These are phyloP conservation scores for Colletotrichum sp. DNA, from an alignment of 2,329 filamentous ascomycete genomes.

Conservation along the genomic window DNA sequence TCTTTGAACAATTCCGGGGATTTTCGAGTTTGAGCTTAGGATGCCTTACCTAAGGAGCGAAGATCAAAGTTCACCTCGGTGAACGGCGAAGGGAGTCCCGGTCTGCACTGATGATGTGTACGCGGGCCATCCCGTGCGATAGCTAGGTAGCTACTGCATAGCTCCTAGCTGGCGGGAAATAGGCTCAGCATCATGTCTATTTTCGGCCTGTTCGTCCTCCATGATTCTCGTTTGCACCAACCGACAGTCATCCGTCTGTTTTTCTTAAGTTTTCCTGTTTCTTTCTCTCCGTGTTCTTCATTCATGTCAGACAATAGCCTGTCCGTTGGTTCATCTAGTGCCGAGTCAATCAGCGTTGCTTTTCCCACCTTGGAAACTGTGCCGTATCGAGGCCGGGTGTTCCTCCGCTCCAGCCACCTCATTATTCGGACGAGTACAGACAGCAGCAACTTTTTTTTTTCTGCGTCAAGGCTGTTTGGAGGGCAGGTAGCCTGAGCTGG, in stretches of 20 bases:
- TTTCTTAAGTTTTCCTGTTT: neutral
- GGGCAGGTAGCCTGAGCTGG: neutral
- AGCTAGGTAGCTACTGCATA: neutral
- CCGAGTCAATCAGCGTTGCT: neutral
- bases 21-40: neutral
- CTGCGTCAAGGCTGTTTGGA: neutral
- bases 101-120: neutral
- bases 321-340: neutral
- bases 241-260: neutral
- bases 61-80: neutral
- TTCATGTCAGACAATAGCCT: neutral
- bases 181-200: neutral
- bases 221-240: neutral
- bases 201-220: neutral
- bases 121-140: conserved; percentile 5
- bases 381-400: neutral
- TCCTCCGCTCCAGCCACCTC: conserved; percentile 8
- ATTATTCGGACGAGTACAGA: conserved; percentile 7
- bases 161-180: neutral
- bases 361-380: neutral
- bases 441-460: neutral
- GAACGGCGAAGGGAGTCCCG: neutral
- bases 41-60: neutral
- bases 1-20: neutral
- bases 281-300: neutral